Conservation (phyloP, 805 yeast species). For the Candida silvicultrix region DNA sequence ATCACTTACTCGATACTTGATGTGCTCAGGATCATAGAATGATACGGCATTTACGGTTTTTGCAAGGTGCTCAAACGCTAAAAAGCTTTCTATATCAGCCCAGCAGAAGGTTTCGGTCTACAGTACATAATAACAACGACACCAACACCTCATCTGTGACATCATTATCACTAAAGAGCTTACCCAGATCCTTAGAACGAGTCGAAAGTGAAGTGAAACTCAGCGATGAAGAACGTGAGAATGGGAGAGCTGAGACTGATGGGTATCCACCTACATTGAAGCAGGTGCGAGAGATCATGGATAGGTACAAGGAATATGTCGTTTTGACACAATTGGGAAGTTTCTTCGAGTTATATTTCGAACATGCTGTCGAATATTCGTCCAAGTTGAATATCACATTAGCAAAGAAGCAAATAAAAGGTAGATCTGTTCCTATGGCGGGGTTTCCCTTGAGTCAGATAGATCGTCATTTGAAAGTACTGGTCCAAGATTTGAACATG, state of each 20-base stretch:
- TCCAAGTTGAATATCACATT: constrained; percentile 66
- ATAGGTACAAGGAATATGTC: constrained; percentile 43
- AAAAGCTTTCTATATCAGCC: neutral
- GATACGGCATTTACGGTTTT: no score
- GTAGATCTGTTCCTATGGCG: constrained; percentile 63
- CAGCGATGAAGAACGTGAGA: no score
- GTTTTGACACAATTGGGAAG: constrained; percentile 80
- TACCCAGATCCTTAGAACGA: no score
- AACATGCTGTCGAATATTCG: constrained; percentile 75
- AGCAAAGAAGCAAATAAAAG: constrained; percentile 45
- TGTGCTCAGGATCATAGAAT: no score
- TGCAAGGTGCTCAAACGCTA: neutral
- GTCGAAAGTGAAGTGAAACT: no score
- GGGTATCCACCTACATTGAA: constrained; percentile 29
- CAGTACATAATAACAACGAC: no score
- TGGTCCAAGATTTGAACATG: constrained; percentile 63
- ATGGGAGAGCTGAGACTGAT: neutral
- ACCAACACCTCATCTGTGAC: no score
- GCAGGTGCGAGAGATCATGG: constrained; percentile 34
- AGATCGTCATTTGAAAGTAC: constrained; percentile 63
- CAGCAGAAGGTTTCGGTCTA: no score
- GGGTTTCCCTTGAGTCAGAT: constrained; percentile 80
- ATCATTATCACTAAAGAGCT: no score
- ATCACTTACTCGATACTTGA: no score
- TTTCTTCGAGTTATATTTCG: constrained; percentile 82